A percentile compares a stretch with the other conserved stretches of the same genome.
phyloP scores from a whole-genome alignment of 177 flowering plant species.

The Vitis hybrid region DNA sequence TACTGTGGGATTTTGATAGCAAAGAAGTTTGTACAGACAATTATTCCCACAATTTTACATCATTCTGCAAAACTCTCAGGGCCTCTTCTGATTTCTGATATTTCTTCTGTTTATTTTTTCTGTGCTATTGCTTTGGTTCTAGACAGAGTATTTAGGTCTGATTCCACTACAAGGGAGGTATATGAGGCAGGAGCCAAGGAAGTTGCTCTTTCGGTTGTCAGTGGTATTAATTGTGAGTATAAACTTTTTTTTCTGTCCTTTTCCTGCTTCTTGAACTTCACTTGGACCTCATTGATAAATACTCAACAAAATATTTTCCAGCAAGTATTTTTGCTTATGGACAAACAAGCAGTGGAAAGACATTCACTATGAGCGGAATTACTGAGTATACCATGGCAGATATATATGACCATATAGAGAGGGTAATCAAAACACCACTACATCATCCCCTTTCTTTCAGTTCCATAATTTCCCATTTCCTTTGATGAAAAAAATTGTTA shows the following conservation, averaged over 20 bases:
- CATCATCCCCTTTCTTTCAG: not conserved
- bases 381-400: slow-evolving; percentile 71
- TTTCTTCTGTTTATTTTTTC: slow-evolving; percentile 2
- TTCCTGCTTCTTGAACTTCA: not conserved
- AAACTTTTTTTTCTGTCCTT: not conserved
- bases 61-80: not conserved
- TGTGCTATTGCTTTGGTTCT: slow-evolving; percentile 6
- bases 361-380: slow-evolving; percentile 89
- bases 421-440: slow-evolving; percentile 32
- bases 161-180: slow-evolving; percentile 58
- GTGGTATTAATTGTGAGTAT: slow-evolving; percentile 69
- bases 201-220: slow-evolving; percentile 72
- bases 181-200: slow-evolving; percentile 76
- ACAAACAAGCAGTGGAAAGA: slow-evolving; percentile 96
- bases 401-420: slow-evolving; percentile 57
- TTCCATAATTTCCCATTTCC: not conserved
- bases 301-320: slow-evolving; percentile 24
- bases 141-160: slow-evolving; percentile 66
- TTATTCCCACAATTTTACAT: not conserved
- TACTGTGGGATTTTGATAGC: not conserved
- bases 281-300: not conserved
- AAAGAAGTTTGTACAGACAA: not conserved
- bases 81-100: not conserved
- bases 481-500: too few relatives aligned
- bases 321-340: slow-evolving; percentile 94